Evolutionary conservation across 345 rosid species (phyloP).

Genomic region (Ceriops decandra): DNA sequence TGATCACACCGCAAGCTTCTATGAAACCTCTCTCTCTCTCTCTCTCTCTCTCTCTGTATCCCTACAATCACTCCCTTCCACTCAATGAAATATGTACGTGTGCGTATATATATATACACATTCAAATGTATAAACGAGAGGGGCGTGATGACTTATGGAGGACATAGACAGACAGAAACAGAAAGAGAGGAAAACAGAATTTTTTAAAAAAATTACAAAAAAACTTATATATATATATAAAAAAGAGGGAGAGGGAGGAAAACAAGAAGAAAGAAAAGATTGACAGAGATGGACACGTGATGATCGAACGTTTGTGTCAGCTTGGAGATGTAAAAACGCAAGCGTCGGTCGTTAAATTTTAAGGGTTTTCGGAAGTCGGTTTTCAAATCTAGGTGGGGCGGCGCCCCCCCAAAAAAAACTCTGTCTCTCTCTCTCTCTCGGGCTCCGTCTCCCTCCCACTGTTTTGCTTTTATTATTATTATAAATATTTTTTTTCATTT

Average conservation of each 20-base stretch:
- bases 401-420: too few species aligned
- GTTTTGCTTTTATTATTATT: too few species aligned
- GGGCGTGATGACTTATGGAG: background rate
- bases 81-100: background rate
- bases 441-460: too few species aligned
- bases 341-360: slow-evolving; percentile 16
- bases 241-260: too few species aligned
- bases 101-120: slow-evolving; percentile 7
- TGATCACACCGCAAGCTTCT: slow-evolving; percentile 7
- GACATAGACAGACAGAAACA: background rate
- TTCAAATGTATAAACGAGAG: slow-evolving; percentile 7
- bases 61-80: slow-evolving; percentile 1
- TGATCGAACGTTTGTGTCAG: slow-evolving; percentile 15
- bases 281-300: slow-evolving; percentile 31
- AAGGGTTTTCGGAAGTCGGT: background rate
- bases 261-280: background rate
- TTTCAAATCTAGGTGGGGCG: too few species aligned
- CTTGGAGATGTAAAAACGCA: background rate
- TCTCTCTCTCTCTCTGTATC: slow-evolving; percentile 1
- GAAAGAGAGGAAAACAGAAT: background rate
- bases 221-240: too few species aligned
- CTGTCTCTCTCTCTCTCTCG: too few species aligned
- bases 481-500: background rate
- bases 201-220: background rate
- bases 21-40: slow-evolving; percentile 4